phyloP scores from a whole-genome alignment of 306 rosid genomes.

The Purshia tridentata region DNA sequence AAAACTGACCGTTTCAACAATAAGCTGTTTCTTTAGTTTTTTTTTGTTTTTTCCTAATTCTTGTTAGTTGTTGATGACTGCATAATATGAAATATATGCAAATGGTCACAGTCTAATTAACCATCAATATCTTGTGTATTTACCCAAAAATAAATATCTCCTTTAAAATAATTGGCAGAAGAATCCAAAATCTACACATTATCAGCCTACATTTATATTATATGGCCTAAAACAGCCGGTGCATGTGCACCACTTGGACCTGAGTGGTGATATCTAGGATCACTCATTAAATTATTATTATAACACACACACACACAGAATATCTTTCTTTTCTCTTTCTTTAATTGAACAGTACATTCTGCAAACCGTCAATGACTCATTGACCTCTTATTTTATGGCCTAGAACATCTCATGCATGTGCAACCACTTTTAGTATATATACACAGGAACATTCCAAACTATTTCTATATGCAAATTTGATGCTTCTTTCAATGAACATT shows the following conservation, averaged over 20 bases:
- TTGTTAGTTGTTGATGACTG: no score
- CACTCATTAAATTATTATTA: conserved; percentile 10
- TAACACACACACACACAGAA: not conserved
- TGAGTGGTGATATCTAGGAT: conserved; percentile 28
- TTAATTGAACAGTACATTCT: not conserved
- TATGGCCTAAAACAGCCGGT: conserved; percentile 29
- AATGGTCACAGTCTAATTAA: no score
- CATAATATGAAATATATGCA: no score
- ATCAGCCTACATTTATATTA: not conserved
- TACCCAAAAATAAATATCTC: not conserved
- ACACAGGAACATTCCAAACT: conserved; percentile 2
- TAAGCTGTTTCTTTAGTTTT: no score
- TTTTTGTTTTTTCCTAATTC: no score
- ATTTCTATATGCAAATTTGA: not conserved
- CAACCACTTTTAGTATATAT: conserved; percentile 9
- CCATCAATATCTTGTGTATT: no score
- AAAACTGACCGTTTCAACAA: no score
- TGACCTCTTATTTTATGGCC: conserved; percentile 7
- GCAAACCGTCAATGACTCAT: not conserved
- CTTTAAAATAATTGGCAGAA: not conserved
- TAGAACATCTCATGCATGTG: conserved; percentile 18
- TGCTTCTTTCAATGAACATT: not conserved
- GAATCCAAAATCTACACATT: not conserved
- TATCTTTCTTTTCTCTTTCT: not conserved
- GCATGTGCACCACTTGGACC: conserved; percentile 49